Evolutionary conservation across 768 basidiomycete species (phyloP).

Genomic region (Exsudoporus frostii): DNA sequence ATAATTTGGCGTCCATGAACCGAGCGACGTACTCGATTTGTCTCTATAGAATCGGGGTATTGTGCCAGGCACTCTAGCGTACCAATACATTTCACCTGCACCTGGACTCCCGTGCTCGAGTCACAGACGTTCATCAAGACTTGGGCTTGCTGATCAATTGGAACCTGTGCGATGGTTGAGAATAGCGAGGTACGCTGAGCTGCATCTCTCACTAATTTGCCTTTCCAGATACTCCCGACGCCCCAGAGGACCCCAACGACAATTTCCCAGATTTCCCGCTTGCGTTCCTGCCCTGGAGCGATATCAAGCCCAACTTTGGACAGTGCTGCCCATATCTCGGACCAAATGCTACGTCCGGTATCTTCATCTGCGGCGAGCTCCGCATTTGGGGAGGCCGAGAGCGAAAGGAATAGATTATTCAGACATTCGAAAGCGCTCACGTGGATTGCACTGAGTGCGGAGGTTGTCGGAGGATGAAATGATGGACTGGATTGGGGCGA

Average conservation of each 20-base stretch:
- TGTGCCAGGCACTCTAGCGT: slow-evolving; percentile 84
- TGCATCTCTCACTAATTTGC: slow-evolving; percentile 48
- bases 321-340: slow-evolving; percentile 62
- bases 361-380: slow-evolving; percentile 43
- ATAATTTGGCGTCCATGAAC: neutral
- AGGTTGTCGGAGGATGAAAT: slow-evolving; percentile 84
- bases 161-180: slow-evolving; percentile 39
- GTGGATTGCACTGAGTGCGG: slow-evolving; percentile 79
- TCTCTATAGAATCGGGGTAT: slow-evolving; percentile 55
- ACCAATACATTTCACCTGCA: slow-evolving; percentile 78
- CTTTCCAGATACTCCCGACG: slow-evolving; percentile 72
- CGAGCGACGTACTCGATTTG: slow-evolving; percentile 41
- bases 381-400: slow-evolving; percentile 47
- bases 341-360: slow-evolving; percentile 58
- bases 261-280: slow-evolving; percentile 74
- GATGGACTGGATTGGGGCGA: slow-evolving; percentile 67
- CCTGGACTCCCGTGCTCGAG: slow-evolving; percentile 47
- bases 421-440: slow-evolving; percentile 84
- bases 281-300: slow-evolving; percentile 61
- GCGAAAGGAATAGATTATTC: slow-evolving; percentile 82
- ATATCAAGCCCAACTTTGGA: slow-evolving; percentile 56
- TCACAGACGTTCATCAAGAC: slow-evolving; percentile 66
- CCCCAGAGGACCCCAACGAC: slow-evolving; percentile 87
- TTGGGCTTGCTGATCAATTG: slow-evolving; percentile 57
- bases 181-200: neutral